Conservation (phyloP, 305 asterid species). For the Fraxinus ornus region DNA sequence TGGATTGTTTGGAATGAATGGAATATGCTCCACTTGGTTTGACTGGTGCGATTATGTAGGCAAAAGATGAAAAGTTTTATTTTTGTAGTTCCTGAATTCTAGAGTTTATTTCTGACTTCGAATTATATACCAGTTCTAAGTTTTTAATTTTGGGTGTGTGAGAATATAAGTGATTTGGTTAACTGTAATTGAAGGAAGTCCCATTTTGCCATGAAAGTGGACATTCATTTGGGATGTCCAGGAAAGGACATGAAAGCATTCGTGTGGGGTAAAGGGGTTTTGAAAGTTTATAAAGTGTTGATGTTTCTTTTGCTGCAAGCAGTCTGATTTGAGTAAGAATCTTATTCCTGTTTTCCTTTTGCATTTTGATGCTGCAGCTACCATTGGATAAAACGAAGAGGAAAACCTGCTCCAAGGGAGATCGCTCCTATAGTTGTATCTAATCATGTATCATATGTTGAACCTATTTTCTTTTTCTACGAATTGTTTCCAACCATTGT, state of each 20-base stretch:
- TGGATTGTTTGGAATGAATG: neutral
- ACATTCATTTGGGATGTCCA: neutral
- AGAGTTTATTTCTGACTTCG: neutral
- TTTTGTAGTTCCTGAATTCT: neutral
- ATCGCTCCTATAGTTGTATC: conserved; percentile 92
- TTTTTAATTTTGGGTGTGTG: neutral
- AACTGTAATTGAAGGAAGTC: neutral
- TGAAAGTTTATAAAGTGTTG: neutral
- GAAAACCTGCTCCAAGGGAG: conserved; percentile 91
- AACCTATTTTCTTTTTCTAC: conserved; percentile 93
- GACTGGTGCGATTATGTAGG: neutral
- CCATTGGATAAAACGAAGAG: conserved; percentile 93
- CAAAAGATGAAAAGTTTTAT: neutral
- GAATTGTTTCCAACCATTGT: conserved; percentile 96
- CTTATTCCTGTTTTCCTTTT: conserved; percentile 20
- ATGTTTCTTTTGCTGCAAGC: neutral
- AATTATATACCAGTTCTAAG: neutral
- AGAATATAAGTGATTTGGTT: neutral
- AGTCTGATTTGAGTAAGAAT: conserved; percentile 19
- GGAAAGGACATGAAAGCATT: neutral
- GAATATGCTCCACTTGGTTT: neutral
- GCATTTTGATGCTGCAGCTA: conserved; percentile 51
- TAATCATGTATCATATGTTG: conserved; percentile 89
- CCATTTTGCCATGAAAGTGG: neutral
- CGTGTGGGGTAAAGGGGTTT: conserved; percentile 6